Evolutionary conservation across 768 basidiomycete species (phyloP).

Genomic region (Galerina sulciceps): DNA sequence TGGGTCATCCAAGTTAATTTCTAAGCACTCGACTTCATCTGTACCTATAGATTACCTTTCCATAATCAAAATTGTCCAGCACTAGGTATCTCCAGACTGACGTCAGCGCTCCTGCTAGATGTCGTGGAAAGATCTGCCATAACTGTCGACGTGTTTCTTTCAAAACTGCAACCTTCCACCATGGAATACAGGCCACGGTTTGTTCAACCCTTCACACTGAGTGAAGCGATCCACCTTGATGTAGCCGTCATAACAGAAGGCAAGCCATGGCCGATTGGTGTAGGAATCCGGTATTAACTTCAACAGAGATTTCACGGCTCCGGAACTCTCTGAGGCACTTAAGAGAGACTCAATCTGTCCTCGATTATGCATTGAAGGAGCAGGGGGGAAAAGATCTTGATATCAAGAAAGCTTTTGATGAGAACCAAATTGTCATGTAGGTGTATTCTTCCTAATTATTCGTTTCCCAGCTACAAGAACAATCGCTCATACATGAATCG

Average conservation of each 20-base stretch:
- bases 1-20: neutral
- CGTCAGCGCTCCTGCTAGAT: too few species aligned
- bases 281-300: neutral
- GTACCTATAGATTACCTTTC: too few species aligned
- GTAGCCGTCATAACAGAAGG: slow-evolving; percentile 74
- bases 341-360: slow-evolving; percentile 59
- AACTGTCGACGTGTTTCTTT: neutral
- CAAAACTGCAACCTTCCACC: neutral
- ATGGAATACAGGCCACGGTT: slow-evolving; percentile 76
- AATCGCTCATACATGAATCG: slow-evolving; percentile 1
- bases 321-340: slow-evolving; percentile 72
- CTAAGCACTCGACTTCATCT: neutral
- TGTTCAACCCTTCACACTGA: slow-evolving; percentile 75
- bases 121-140: too few species aligned
- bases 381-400: slow-evolving; percentile 54
- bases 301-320: slow-evolving; percentile 74
- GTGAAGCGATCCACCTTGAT: slow-evolving; percentile 67
- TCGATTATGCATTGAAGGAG: slow-evolving; percentile 50
- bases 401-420: slow-evolving; percentile 60
- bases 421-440: slow-evolving; percentile 77
- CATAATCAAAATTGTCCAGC: too few species aligned
- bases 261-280: slow-evolving; percentile 28
- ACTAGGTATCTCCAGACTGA: too few species aligned
- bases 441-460: slow-evolving; percentile 19
- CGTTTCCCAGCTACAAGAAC: neutral